Evolutionary conservation across 2,329 filamentous ascomycete genomes (phyloP).

Genomic region (Claviceps sp.): DNA sequence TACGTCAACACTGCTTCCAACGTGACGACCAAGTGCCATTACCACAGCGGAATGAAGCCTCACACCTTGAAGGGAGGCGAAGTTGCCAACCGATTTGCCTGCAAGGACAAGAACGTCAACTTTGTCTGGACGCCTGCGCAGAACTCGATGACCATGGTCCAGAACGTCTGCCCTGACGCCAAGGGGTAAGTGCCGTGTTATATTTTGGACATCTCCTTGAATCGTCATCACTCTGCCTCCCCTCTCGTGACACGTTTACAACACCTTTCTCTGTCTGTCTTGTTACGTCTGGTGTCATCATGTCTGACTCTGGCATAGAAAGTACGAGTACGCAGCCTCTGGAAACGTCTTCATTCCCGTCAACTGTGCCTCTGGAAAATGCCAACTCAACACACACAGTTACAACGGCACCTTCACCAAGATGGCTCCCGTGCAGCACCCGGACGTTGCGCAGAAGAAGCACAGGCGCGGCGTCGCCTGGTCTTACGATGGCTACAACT

Average conservation of each 20-base stretch:
- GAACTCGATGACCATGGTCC: slow-evolving; percentile 27
- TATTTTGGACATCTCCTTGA: background rate
- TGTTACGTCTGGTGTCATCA: background rate
- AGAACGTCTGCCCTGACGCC: slow-evolving; percentile 27
- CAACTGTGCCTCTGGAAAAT: slow-evolving; percentile 2
- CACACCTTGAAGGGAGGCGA: slow-evolving; percentile 14
- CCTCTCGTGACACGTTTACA: background rate
- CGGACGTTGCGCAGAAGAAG: background rate
- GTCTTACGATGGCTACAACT: slow-evolving; percentile 1
- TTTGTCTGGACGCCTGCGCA: slow-evolving; percentile 27
- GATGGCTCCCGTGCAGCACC: background rate
- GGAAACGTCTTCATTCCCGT: slow-evolving; percentile 14
- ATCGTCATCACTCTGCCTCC: background rate
- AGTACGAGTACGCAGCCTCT: slow-evolving; percentile 16
- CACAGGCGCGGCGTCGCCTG: slow-evolving; percentile 4
- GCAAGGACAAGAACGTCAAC: slow-evolving; percentile 25
- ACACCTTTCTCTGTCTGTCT: background rate
- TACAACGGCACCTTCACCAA: slow-evolving; percentile 2
- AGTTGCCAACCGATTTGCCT: slow-evolving; percentile 26
- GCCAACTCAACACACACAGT: background rate
- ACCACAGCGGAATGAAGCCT: slow-evolving; percentile 28
- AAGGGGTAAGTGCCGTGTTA: slow-evolving; percentile 19
- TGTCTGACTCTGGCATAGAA: background rate
- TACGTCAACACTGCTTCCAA: slow-evolving; percentile 27
- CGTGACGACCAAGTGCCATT: slow-evolving; percentile 28